A percentile compares a stretch with the other conserved stretches of the same genome.
Conservation (phyloP, 257 asterid genomes). For the Solanum appendiculatum region DNA sequence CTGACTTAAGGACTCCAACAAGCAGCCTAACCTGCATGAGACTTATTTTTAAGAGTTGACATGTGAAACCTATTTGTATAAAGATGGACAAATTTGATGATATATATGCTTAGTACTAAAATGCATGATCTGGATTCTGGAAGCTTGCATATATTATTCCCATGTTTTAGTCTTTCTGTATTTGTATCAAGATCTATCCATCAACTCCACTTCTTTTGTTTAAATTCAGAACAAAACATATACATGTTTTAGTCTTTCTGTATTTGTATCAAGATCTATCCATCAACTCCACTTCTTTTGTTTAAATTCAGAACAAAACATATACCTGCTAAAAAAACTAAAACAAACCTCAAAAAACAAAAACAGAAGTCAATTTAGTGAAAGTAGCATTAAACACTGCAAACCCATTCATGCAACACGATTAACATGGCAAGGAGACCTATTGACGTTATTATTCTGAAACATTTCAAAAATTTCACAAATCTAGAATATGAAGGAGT, state of each 20-base stretch:
- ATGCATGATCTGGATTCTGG: too few relatives aligned
- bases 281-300: neutral
- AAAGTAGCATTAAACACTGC: neutral
- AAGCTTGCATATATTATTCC: too few relatives aligned
- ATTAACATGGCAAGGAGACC: neutral
- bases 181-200: neutral
- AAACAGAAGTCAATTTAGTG: neutral
- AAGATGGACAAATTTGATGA: neutral
- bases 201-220: neutral
- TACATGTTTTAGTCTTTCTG: neutral
- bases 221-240: neutral
- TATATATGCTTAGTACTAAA: too few relatives aligned
- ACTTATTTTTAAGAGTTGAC: neutral
- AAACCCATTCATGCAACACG: neutral
- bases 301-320: neutral
- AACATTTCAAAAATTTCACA: neutral
- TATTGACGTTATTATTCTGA: neutral
- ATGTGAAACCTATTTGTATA: neutral
- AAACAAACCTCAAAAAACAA: neutral
- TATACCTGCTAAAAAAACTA: neutral
- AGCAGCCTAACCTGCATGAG: conserved; percentile 77
- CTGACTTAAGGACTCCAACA: conserved; percentile 80
- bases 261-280: neutral
- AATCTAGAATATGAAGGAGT: neutral
- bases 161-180: neutral